phyloP scores from a whole-genome alignment of 2,329 filamentous ascomycete genomes.

The Pezicula neosporulosa region DNA sequence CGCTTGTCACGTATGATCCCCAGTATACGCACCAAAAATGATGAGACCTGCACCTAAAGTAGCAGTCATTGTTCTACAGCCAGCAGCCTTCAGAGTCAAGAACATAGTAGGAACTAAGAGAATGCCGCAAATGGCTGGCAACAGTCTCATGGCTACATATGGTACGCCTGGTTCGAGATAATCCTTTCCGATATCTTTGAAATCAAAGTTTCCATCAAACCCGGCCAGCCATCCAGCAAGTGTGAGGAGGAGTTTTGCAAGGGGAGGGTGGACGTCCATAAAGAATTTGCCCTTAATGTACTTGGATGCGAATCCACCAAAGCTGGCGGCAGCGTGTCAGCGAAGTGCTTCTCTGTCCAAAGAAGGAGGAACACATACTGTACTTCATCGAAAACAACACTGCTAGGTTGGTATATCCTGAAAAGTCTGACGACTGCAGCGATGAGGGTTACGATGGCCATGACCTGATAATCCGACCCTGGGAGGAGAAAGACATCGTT shows the following conservation, averaged over 20 bases:
- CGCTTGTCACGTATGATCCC: not conserved
- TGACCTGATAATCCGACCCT: conserved; percentile 75
- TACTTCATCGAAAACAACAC: conserved; percentile 98
- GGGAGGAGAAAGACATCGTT: conserved; percentile 91
- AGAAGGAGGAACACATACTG: conserved; percentile 64
- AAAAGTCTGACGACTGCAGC: conserved; percentile 82
- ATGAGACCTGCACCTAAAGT: conserved; percentile 80
- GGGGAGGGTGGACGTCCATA: conserved; percentile 98
- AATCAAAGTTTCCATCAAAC: conserved; percentile 94
- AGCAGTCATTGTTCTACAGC: conserved; percentile 84
- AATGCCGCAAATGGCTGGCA: conserved; percentile 86
- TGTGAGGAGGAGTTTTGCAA: conserved; percentile 95
- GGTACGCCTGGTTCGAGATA: conserved; percentile 93
- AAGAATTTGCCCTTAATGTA: conserved; percentile 99
- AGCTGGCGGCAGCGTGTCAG: conserved; percentile 50
- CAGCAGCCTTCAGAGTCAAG: conserved; percentile 84
- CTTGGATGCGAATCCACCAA: conserved; percentile 96
- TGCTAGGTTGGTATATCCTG: conserved; percentile 92
- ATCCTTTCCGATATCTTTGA: conserved; percentile 99
- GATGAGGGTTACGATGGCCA: conserved; percentile 69
- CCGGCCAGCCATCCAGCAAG: conserved; percentile 92
- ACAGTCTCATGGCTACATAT: conserved; percentile 95
- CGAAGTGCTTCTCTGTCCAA: conserved; percentile 1
- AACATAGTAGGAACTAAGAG: conserved; percentile 90
- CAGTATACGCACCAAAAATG: conserved; percentile 69